Evolutionary conservation across 2,329 filamentous ascomycete genomes (phyloP), one percentile per base, ranked within the genome.

Genomic region (Tolypocladium tropicale): DNA sequence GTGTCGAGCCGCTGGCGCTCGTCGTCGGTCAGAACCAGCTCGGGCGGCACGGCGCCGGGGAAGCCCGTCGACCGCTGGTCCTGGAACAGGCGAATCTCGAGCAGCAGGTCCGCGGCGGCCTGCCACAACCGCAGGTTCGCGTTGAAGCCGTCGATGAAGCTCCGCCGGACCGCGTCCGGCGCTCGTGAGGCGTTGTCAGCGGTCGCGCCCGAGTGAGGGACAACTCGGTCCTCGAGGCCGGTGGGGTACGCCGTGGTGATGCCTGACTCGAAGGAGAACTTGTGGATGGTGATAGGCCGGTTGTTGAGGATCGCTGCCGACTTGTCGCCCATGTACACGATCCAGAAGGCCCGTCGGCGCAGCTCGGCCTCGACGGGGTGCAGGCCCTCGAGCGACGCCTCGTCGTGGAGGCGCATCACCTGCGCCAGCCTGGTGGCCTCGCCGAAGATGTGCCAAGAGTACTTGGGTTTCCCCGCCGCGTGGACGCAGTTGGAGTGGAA

Each of bases 401-500:
- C 74, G 4, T 75, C 68, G 48, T 76, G 68, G 32, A 76, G 59
- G 16, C 72, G 66, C 73, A 76, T 76, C 1, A 70, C 69, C 57
- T 76, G 73, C 0, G 69, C 70, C 6, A 77, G 67, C 2, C 73
- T 64, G 4, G 70, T 70, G 1, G 74, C 74, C 56, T 76, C 73
- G 1, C 74, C 74, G 58, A 76, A 74, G 1, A 76, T 72, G 52
- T 75, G 72, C 72, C 74, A 76, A 5, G 74, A 76, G 23, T 73
- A 68, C 30, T 71, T 68, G 4, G 72, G 72, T 43, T 73, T 74
- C 0, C 74, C 74, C 0, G 71, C 65, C 1, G 72, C 72, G 51
- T 76, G 74, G 2, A 76, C 60, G 46, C 73, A 75, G 55, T 75
- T 76, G 16, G 74, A 76, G 53, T 77, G 74, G 28, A 76, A 74